phyloP scores from a whole-genome alignment of 495 filamentous ascomycete species.

The Parathielavia hyrcaniae region DNA sequence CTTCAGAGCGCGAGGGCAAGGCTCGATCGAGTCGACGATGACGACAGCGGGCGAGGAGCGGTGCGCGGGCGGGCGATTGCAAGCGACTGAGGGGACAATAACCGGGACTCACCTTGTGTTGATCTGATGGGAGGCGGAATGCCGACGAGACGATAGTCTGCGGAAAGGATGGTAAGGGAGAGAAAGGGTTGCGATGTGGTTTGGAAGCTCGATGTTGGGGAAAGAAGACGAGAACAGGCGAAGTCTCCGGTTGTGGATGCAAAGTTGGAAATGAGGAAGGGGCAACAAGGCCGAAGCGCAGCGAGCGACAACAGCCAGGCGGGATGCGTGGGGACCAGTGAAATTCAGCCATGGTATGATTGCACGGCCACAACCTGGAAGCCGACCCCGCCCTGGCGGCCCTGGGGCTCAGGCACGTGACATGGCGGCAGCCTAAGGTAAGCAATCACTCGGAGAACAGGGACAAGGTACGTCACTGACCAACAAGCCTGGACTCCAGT shows the following conservation, averaged over 20 bases:
- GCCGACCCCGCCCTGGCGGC: constrained; percentile 13
- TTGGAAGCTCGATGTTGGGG: constrained; percentile 28
- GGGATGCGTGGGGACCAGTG: constrained; percentile 30
- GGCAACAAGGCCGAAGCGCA: constrained; percentile 33
- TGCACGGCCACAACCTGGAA: constrained; percentile 21
- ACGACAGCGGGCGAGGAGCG: constrained; percentile 29
- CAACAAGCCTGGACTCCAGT: neutral
- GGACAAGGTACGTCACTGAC: constrained; percentile 8
- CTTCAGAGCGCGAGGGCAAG: constrained; percentile 12
- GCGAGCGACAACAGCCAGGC: constrained; percentile 32
- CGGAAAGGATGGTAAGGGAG: constrained; percentile 10
- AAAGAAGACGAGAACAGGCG: constrained; percentile 23
- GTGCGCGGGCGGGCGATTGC: constrained; percentile 17
- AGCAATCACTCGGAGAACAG: constrained; percentile 11
- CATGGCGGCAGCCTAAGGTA: constrained; percentile 8
- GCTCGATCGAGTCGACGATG: constrained; percentile 33
- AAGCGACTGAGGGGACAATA: constrained; percentile 19
- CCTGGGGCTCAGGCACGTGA: constrained; percentile 23
- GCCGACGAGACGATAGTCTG: neutral
- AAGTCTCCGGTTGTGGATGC: constrained; percentile 32
- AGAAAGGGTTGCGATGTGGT: constrained; percentile 17
- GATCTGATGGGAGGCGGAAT: constrained; percentile 14
- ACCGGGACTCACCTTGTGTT: constrained; percentile 27
- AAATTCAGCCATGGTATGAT: constrained; percentile 21
- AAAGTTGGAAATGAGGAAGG: constrained; percentile 40